A percentile compares a stretch with the other conserved stretches of the same genome.
Conservation (phyloP, 768 basidiomycete genomes). For the Mycena maculata region DNA sequence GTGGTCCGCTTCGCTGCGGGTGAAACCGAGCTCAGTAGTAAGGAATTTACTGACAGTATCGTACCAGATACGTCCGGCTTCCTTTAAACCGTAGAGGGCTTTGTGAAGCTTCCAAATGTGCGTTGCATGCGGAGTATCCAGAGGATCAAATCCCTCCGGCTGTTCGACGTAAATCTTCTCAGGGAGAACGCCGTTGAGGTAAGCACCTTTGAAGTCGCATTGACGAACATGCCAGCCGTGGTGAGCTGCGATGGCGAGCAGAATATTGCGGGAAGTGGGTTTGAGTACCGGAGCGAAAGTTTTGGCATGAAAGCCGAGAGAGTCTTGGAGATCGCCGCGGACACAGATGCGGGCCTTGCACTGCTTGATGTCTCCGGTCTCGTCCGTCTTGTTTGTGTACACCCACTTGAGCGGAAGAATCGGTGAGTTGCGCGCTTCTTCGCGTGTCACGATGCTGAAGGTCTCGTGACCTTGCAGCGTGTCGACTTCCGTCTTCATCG, state of each 20-base stretch:
- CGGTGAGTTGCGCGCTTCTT: background rate
- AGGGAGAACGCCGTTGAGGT: conserved; percentile 30
- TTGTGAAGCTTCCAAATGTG: conserved; percentile 37
- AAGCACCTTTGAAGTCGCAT: conserved; percentile 32
- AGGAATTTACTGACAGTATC: conserved; percentile 17
- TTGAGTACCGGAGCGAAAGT: conserved; percentile 45
- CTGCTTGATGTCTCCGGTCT: conserved; percentile 18
- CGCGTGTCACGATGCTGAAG: conserved; percentile 39
- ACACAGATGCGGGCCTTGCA: conserved; percentile 48
- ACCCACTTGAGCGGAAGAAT: conserved; percentile 45
- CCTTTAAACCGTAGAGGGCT: conserved; percentile 41
- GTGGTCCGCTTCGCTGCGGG: conserved; percentile 20
- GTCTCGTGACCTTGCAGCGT: conserved; percentile 37
- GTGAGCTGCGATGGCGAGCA: conserved; percentile 44
- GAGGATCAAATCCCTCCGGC: conserved; percentile 38
- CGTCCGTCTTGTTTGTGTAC: conserved; percentile 38
- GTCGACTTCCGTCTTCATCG: conserved; percentile 37
- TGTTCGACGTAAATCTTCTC: conserved; percentile 49
- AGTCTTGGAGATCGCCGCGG: conserved; percentile 50
- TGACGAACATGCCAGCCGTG: conserved; percentile 44
- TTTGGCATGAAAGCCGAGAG: conserved; percentile 51
- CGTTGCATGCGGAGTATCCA: conserved; percentile 7
- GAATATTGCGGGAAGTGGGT: conserved; percentile 34
- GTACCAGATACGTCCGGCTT: conserved; percentile 39
- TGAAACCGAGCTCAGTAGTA: conserved; percentile 18